Percentiles rank a stretch among this genome's conserved stretches.
Evolutionary conservation across 2,329 filamentous ascomycete species (phyloP).

Genomic region (Bipolaris bicolor): DNA sequence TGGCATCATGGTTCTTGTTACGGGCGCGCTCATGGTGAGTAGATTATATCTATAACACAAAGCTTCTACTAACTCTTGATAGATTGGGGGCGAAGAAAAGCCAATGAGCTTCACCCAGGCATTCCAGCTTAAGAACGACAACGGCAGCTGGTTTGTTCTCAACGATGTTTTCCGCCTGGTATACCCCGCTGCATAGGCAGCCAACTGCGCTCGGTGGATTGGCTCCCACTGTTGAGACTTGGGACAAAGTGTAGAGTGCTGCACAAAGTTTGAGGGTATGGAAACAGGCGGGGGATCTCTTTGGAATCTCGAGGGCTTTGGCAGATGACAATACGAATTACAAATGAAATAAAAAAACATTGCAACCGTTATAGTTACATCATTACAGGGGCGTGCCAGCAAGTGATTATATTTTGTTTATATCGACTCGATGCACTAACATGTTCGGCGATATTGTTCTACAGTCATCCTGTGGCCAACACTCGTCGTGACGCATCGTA

Average conservation of each 20-base stretch:
- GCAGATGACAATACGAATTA: conserved; percentile 13
- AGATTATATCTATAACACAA: not conserved
- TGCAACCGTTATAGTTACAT: not conserved
- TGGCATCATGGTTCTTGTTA: conserved; percentile 85
- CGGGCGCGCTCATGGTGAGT: conserved; percentile 80
- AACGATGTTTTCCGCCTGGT: conserved; percentile 96
- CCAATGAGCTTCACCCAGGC: conserved; percentile 91
- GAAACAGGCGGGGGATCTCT: conserved; percentile 8
- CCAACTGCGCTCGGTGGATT: not conserved
- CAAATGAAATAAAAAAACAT: conserved; percentile 11
- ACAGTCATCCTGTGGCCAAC: not conserved
- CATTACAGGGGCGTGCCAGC: not conserved
- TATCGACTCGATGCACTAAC: not conserved
- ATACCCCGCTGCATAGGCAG: conserved; percentile 58
- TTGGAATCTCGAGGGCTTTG: conserved; percentile 23
- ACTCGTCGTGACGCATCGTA: not conserved
- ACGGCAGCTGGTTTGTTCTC: conserved; percentile 76
- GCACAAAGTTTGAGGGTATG: conserved; percentile 5
- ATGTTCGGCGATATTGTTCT: not conserved
- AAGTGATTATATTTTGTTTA: not conserved
- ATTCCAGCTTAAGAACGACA: conserved; percentile 83
- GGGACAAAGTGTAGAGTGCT: not conserved
- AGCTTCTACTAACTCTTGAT: conserved; percentile 20
- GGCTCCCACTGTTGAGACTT: not conserved
- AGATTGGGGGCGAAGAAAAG: conserved; percentile 85